phyloP scores from a whole-genome alignment of 805 yeast species.

The Suhomyces sp. region DNA sequence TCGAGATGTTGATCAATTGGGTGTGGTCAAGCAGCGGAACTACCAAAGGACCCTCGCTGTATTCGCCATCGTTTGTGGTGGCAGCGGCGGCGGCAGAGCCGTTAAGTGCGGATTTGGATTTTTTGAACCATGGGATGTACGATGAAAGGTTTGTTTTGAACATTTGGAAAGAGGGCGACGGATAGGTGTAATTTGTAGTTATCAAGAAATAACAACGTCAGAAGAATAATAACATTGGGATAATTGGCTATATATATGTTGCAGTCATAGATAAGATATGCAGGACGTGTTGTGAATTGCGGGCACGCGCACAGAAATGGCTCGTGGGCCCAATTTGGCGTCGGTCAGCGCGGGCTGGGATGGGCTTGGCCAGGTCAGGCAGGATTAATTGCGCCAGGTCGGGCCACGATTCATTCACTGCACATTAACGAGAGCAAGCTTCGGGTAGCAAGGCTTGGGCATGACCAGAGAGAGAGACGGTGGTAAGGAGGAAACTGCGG shows the following conservation, averaged over 20 bases:
- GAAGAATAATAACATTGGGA: background rate
- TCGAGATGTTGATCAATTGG: conserved; percentile 31
- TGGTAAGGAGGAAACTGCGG: too few species aligned
- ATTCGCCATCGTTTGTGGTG: background rate
- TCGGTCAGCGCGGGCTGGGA: background rate
- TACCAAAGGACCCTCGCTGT: conserved; percentile 13
- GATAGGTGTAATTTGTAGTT: background rate
- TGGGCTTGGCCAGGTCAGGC: background rate
- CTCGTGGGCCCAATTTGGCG: conserved; percentile 1
- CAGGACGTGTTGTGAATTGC: conserved; percentile 1
- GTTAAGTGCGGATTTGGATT: conserved; percentile 1
- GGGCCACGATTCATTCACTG: too few species aligned
- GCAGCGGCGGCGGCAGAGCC: conserved; percentile 2
- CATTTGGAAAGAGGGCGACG: conserved; percentile 6
- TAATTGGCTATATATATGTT: conserved; percentile 4
- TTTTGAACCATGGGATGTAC: conserved; percentile 14
- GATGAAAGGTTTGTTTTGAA: conserved; percentile 11
- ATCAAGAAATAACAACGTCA: background rate
- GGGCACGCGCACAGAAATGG: background rate
- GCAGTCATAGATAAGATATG: conserved; percentile 4
- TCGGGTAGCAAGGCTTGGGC: too few species aligned
- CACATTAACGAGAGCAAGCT: too few species aligned
- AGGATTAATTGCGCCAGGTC: too few species aligned
- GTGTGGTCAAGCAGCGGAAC: conserved; percentile 26
- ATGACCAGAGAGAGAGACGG: too few species aligned